Base-by-base conservation (phyloP, 75 land plant genomes). In the Adiantum capillusveneris region DNA sequence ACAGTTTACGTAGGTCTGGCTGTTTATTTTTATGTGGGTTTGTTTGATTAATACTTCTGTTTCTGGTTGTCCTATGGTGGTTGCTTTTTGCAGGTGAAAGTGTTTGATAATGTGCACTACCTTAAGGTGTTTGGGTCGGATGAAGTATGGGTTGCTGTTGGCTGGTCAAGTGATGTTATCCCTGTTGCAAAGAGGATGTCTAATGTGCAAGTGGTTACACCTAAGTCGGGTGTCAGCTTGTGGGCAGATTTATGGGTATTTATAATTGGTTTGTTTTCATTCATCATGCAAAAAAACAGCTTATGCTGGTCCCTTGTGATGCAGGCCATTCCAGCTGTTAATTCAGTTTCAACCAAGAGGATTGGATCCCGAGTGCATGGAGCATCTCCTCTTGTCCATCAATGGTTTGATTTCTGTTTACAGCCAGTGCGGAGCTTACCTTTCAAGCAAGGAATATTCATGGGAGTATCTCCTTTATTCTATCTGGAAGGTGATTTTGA, bases 241-340 rank as follows among this genome's bases (percentile, higher is more conserved):
- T 93, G 98, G 98, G 90, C 98, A 43, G 98, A 93, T 67, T 60
- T 93, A 9, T 93, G 95, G 95, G 95, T 88, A 79, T 46, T 62
- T 43, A 1, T n/a, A n/a, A n/a, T n/a, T n/a, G n/a, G n/a, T n/a
- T n/a, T n/a, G n/a, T n/a, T n/a, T n/a, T n/a, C n/a, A n/a, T n/a
- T n/a, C n/a, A n/a, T n/a, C n/a, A n/a, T n/a, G n/a, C n/a, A n/a
- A n/a, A n/a, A n/a, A n/a, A n/a, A n/a, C n/a, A n/a, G n/a, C n/a
- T n/a, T n/a, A n/a, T n/a, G n/a, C n/a, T n/a, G n/a, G n/a, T n/a
- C n/a, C n/a, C n/a, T n/a, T n/a, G n/a, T n/a, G 7, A 25, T 16
- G 2, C 72, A 93, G 98, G 87, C 81, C 50, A 67, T 93, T 2
- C 98, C 98, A 9, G 76, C 95, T 58, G 66, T 81, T 25, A 77